Base-by-base conservation (phyloP, 1,284 basidiomycete species). In the Cutaneotrichosporon sp. region DNA sequence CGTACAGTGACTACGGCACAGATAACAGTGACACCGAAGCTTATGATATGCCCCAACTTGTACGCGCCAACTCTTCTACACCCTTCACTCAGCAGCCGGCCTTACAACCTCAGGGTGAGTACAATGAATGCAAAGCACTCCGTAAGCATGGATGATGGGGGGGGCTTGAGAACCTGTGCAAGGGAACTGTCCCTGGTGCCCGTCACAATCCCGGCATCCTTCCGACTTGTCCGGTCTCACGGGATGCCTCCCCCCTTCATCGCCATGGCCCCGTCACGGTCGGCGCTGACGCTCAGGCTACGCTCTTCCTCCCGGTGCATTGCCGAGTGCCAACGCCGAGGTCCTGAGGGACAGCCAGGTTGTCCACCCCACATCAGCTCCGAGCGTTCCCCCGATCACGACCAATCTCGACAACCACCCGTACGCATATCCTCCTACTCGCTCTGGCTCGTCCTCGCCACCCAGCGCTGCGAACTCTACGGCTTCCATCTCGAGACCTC, bases 11-110 rank as follows among this genome's bases (percentile, higher is more conserved):
- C 42, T 44, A 44, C 27, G 20, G 26, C 20, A 22, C 12, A 22
- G 45, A 37, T 25, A 17, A 17, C 34, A 26, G 49, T 31, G 60
- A 59, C 43, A 60, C 57, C 33, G 65, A 62, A 46, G 61, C 61
- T 16, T 54, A 55, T 31, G 46, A 37, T 34, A 51, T 44, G 51
- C 29, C 38, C 39, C 38, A 42, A 25, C 38, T 47, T 20, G 29
- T 29, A 7, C 27, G 42, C n/a, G 31, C 19, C 27, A 20, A 17
- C 27, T 44, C 42, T 19, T 19, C 31, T n/a, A 44, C 42, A 6
- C 42, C 42, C 12, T 31, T 44, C 19, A 29, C 42, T 11, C 17
- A 9, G 20, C 38, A 44, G 29, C n/a, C n/a, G n/a, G n/a, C n/a
- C n/a, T n/a, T n/a, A n/a, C n/a, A n/a, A n/a, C n/a, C n/a, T n/a